A percentile compares a stretch with the other conserved stretches of the same genome.
Evolutionary conservation across 2,329 filamentous ascomycete genomes (phyloP).

Genomic region (Paecilomyces variotii): DNA sequence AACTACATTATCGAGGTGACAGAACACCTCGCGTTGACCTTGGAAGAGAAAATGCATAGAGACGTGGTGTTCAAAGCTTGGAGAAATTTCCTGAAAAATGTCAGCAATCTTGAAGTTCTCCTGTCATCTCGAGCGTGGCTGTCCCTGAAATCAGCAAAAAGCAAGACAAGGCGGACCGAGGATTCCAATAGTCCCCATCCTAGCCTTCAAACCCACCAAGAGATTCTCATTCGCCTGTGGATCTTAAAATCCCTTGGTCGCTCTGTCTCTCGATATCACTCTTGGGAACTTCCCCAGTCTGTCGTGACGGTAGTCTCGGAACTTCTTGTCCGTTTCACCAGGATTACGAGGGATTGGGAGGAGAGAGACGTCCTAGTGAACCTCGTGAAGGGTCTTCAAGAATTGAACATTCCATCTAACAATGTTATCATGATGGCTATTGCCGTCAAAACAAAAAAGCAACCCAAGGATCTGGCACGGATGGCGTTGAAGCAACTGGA

Average conservation of each 20-base stretch:
- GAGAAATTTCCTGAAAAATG: constrained; percentile 17
- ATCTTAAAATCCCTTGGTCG: constrained; percentile 18
- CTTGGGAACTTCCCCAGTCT: constrained; percentile 9
- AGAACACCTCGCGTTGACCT: constrained; percentile 19
- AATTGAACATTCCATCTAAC: constrained; percentile 22
- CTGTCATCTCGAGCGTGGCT: constrained; percentile 18
- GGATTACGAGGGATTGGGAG: constrained; percentile 5
- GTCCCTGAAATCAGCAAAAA: constrained; percentile 7
- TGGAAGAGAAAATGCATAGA: constrained; percentile 9
- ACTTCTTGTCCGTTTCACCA: constrained; percentile 22
- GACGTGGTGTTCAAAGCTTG: constrained; percentile 20
- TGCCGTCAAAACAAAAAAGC: constrained; percentile 17
- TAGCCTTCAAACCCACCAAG: constrained; percentile 13
- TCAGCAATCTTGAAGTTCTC: constrained; percentile 14
- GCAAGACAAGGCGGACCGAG: neutral
- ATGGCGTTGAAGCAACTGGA: constrained; percentile 19
- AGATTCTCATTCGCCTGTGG: constrained; percentile 27
- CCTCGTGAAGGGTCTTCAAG: constrained; percentile 20
- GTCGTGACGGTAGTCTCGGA: constrained; percentile 14
- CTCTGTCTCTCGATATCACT: constrained; percentile 12
- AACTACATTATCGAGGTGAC: constrained; percentile 24
- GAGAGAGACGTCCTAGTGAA: constrained; percentile 17
- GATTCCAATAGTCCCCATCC: neutral
- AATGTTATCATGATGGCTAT: constrained; percentile 20
- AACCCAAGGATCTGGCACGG: constrained; percentile 15